Evolutionary conservation across 495 filamentous ascomycete genomes (phyloP).

Genomic region (Aspergillus conjunctus): DNA sequence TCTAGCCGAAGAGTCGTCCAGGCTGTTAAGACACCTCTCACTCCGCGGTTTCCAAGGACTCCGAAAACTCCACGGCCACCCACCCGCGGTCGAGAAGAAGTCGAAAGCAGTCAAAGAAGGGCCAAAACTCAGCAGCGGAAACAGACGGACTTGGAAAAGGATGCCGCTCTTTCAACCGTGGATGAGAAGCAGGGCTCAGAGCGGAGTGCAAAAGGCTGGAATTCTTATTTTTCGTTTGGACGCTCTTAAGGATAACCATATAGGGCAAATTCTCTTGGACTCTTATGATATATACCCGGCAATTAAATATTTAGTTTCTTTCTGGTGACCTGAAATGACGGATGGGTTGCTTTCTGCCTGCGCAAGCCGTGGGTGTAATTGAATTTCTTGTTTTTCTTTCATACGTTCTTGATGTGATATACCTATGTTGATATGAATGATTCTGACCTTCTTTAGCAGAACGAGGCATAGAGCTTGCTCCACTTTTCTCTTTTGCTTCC

Average conservation of each 20-base stretch:
- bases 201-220: constrained; percentile 11
- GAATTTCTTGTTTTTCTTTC: too few species aligned
- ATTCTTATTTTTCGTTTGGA: constrained; percentile 19
- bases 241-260: not conserved
- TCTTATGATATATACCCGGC: too few species aligned
- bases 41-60: constrained; percentile 25
- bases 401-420: too few species aligned
- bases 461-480: too few species aligned
- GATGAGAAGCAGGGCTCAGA: constrained; percentile 8
- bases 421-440: too few species aligned
- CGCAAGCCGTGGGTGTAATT: too few species aligned
- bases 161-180: constrained; percentile 10
- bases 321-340: too few species aligned
- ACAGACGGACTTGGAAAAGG: constrained; percentile 21
- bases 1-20: constrained; percentile 47
- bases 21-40: constrained; percentile 32
- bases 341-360: too few species aligned
- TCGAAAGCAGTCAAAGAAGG: not conserved
- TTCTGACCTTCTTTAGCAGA: too few species aligned
- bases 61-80: constrained; percentile 15
- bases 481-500: too few species aligned
- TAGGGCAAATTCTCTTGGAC: too few species aligned
- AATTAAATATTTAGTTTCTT: too few species aligned
- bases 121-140: not conserved
- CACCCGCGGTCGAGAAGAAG: not conserved